These are phyloP conservation scores for Teunomyces stri DNA, from an alignment of 805 yeast genomes.

Conservation along the genomic window DNA sequence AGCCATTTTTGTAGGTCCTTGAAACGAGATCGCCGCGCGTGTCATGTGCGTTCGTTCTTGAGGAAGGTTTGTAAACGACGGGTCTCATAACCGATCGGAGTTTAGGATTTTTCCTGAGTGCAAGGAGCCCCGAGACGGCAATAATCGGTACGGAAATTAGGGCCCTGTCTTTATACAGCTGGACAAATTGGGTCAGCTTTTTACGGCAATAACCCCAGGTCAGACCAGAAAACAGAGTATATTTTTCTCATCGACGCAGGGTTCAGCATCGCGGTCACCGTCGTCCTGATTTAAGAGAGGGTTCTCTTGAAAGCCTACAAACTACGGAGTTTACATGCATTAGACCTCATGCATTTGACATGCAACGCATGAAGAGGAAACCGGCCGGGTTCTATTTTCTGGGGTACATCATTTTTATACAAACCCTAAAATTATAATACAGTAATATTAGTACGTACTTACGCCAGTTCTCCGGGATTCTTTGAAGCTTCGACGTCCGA, in stretches of 20 bases:
- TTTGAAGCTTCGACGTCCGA: constrained; percentile 16
- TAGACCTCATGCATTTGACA: no score
- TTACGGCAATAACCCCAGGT: not conserved
- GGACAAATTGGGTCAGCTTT: not conserved
- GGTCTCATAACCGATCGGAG: no score
- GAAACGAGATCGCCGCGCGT: no score
- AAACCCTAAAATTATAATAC: not conserved
- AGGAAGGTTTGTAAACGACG: no score
- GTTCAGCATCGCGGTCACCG: not conserved
- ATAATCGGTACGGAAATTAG: not conserved
- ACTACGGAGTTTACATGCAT: no score
- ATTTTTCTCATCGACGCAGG: not conserved
- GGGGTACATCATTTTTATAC: no score
- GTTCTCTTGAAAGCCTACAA: no score
- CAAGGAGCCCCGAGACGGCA: not conserved
- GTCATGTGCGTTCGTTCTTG: no score
- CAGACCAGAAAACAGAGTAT: not conserved
- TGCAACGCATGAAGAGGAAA: no score
- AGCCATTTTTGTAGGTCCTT: no score
- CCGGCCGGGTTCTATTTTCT: no score
- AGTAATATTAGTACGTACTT: not conserved
- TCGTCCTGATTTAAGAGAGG: not conserved
- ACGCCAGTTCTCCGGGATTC: not conserved
- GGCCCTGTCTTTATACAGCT: not conserved
- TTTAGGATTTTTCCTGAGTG: no score